These are phyloP conservation scores for Aureobasidium sp. DNA, from an alignment of 2,329 filamentous ascomycete genomes.

Conservation along the genomic window DNA sequence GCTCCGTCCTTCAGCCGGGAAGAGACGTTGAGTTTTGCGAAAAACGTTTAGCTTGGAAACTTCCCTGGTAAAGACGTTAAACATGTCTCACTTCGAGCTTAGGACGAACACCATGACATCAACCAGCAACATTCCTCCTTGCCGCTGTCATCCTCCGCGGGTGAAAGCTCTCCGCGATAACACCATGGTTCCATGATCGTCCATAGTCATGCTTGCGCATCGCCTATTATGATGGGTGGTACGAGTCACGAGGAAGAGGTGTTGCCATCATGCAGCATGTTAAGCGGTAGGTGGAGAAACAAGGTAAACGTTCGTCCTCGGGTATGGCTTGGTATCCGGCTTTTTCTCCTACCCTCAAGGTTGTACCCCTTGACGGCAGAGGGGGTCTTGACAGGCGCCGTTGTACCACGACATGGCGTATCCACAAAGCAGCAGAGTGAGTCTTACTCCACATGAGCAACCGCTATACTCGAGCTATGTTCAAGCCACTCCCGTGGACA, in stretches of 20 bases:
- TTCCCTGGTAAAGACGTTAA: constrained; percentile 1
- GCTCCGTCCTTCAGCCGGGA: not conserved
- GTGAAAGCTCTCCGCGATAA: not conserved
- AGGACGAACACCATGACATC: not conserved
- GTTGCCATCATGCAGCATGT: not conserved
- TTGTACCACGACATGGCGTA: not conserved
- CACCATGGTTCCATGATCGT: not conserved
- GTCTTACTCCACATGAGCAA: not conserved
- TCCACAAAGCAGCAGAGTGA: not conserved
- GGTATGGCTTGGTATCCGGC: not conserved
- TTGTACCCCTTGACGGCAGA: not conserved
- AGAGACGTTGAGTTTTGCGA: not conserved
- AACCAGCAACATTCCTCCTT: not conserved
- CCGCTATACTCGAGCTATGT: not conserved
- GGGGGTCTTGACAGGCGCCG: not conserved
- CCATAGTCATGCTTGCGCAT: not conserved
- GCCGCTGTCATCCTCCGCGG: not conserved
- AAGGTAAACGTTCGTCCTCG: not conserved
- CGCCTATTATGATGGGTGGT: not conserved
- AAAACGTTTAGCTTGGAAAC: not conserved
- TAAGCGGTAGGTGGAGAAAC: not conserved
- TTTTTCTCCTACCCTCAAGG: not conserved
- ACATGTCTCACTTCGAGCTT: not conserved
- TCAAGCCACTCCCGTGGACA: not conserved
- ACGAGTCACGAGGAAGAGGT: not conserved